A percentile compares a stretch with the other conserved stretches of the same genome.
Conservation (phyloP, 305 asterid genomes). For the Solanum hybrid region DNA sequence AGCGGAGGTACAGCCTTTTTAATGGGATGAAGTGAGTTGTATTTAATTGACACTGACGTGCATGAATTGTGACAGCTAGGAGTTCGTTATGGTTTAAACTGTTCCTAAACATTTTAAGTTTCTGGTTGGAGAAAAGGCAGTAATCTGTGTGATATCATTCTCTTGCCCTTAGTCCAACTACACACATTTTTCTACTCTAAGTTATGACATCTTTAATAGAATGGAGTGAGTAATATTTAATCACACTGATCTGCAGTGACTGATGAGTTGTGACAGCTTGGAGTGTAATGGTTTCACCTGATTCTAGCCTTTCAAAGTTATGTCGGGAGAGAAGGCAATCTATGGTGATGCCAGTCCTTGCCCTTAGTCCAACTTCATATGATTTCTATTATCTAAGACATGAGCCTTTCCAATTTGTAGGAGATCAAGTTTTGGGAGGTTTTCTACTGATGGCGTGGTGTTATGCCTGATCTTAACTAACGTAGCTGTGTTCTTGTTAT, state of each 20-base stretch:
- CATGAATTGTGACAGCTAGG: background rate
- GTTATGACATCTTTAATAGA: background rate
- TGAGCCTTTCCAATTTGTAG: constrained; percentile 24
- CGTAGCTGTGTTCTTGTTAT: constrained; percentile 60
- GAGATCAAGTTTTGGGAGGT: constrained; percentile 44
- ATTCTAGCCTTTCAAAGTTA: background rate
- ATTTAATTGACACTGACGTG: background rate
- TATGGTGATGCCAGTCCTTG: background rate
- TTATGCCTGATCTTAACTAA: constrained; percentile 55
- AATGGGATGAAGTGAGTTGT: background rate
- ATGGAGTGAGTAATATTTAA: background rate
- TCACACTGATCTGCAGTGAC: background rate
- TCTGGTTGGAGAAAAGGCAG: background rate
- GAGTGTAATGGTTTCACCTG: background rate
- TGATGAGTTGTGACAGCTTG: constrained; percentile 1
- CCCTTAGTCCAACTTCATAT: background rate
- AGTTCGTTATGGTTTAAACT: background rate
- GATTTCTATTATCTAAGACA: background rate
- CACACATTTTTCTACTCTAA: background rate
- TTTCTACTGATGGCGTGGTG: constrained; percentile 63
- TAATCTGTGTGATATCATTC: background rate
- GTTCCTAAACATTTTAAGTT: background rate
- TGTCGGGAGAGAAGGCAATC: background rate
- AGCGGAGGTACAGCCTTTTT: background rate
- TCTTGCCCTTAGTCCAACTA: background rate